These are phyloP conservation scores for Hypoxylon sp. DNA, from an alignment of 2,329 filamentous ascomycete genomes.

Conservation along the genomic window DNA sequence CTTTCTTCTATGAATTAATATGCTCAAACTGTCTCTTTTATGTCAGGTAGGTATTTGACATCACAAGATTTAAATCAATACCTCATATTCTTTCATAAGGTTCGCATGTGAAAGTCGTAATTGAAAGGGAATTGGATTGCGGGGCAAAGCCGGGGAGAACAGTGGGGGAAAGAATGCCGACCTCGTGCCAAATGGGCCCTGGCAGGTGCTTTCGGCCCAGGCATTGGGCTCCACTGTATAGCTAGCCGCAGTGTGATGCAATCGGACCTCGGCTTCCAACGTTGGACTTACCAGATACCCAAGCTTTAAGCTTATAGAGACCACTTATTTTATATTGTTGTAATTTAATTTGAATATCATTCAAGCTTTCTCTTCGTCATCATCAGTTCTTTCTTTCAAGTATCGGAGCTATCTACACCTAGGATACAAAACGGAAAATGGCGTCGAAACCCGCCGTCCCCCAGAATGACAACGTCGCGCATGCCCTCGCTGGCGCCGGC, in stretches of 20 bases:
- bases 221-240: conserved; percentile 16
- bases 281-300: conserved; percentile 24
- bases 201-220: conserved; percentile 27
- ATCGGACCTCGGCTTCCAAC: conserved; percentile 51
- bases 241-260: conserved; percentile 47
- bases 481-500: conserved; percentile 92
- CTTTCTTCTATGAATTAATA: not conserved
- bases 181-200: conserved; percentile 27
- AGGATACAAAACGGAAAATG: conserved; percentile 34
- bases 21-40: not conserved
- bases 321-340: not conserved
- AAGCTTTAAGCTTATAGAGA: conserved; percentile 17
- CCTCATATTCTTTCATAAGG: not conserved
- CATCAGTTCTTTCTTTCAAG: not conserved
- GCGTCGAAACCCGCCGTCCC: conserved; percentile 73
- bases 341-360: conserved; percentile 3
- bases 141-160: conserved; percentile 33
- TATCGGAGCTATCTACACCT: not conserved
- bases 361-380: not conserved
- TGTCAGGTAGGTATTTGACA: no score
- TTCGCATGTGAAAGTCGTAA: conserved; percentile 34
- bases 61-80: not conserved
- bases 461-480: conserved; percentile 96
- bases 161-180: conserved; percentile 39
- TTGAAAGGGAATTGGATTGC: conserved; percentile 24